Percentiles rank a stretch among this genome's conserved stretches.
Evolutionary conservation across 1,284 basidiomycete genomes (phyloP).

Genomic region (Papiliotrema fonsecae): DNA sequence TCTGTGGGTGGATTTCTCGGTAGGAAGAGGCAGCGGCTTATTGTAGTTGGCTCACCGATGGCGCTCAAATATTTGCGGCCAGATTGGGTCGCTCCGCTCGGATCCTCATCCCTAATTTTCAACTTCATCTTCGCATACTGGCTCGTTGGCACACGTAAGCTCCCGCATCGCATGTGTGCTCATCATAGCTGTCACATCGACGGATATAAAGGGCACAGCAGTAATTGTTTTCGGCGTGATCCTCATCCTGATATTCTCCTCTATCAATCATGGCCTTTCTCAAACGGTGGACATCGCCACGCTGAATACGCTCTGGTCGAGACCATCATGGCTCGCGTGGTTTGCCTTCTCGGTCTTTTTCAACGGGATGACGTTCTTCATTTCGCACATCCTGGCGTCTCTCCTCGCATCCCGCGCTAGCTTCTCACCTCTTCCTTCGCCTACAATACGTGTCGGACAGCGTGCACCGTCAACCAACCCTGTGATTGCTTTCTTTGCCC

Average conservation of each 20-base stretch:
- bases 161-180: slow-evolving; percentile 1
- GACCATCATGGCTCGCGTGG: slow-evolving; percentile 79
- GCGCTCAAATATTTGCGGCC: slow-evolving; percentile 46
- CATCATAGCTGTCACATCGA: slow-evolving; percentile 39
- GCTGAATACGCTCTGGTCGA: slow-evolving; percentile 73
- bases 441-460: slow-evolving; percentile 10
- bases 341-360: slow-evolving; percentile 71
- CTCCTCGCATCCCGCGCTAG: slow-evolving; percentile 40
- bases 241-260: slow-evolving; percentile 47
- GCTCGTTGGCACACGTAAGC: slow-evolving; percentile 47
- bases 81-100: slow-evolving; percentile 49
- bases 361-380: slow-evolving; percentile 62
- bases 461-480: slow-evolving; percentile 21
- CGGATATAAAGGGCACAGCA: slow-evolving; percentile 45
- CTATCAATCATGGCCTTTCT: slow-evolving; percentile 48
- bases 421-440: slow-evolving; percentile 52
- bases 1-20: slow-evolving; percentile 27
- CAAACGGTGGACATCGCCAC: slow-evolving; percentile 52
- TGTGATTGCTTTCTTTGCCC: slow-evolving; percentile 14
- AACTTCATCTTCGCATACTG: slow-evolving; percentile 49
- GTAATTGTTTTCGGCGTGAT: slow-evolving; percentile 49
- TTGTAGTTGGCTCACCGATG: slow-evolving; percentile 44
- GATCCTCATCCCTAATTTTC: slow-evolving; percentile 45
- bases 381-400: slow-evolving; percentile 35
- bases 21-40: not conserved